Evolutionary conservation across 495 filamentous ascomycete genomes (phyloP).

Genomic region (Bombardia bombarda): DNA sequence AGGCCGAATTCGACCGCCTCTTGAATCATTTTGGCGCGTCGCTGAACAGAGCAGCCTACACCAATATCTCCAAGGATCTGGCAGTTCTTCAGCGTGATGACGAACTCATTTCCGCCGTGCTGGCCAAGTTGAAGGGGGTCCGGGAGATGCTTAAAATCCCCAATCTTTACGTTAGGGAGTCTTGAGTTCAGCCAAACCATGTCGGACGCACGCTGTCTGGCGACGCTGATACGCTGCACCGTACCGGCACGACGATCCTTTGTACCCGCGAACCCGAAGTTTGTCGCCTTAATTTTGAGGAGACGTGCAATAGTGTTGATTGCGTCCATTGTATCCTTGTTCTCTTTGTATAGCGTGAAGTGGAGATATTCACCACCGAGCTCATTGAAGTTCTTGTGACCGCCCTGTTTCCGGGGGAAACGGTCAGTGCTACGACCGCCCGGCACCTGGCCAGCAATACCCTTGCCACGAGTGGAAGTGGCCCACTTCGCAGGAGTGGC

Average conservation of each 20-base stretch:
- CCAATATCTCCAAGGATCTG: slow-evolving; percentile 50
- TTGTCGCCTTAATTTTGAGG: slow-evolving; percentile 57
- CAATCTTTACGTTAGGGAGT: slow-evolving; percentile 56
- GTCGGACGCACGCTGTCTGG: slow-evolving; percentile 52
- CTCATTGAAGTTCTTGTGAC: slow-evolving; percentile 15
- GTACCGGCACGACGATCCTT: slow-evolving; percentile 91
- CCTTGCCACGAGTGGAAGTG: slow-evolving; percentile 27
- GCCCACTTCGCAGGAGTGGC: slow-evolving; percentile 21
- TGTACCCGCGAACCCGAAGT: slow-evolving; percentile 82
- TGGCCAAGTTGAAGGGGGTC: slow-evolving; percentile 73
- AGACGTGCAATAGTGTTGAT: slow-evolving; percentile 61
- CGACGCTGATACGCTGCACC: slow-evolving; percentile 71
- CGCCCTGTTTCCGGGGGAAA: slow-evolving; percentile 2
- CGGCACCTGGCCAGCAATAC: slow-evolving; percentile 3
- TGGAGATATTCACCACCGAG: slow-evolving; percentile 77
- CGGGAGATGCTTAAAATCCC: slow-evolving; percentile 68
- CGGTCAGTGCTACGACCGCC: slow-evolving; percentile 17
- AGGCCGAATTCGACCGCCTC: slow-evolving; percentile 32
- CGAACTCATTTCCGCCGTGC: slow-evolving; percentile 81
- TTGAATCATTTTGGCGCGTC: slow-evolving; percentile 28
- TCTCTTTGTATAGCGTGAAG: slow-evolving; percentile 95
- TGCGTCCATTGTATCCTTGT: slow-evolving; percentile 95
- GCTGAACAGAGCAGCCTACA: slow-evolving; percentile 24
- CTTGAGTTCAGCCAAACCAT: slow-evolving; percentile 54
- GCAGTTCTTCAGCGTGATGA: slow-evolving; percentile 81